phyloP scores from a whole-genome alignment of 768 basidiomycete genomes.

The Terana coerulea region DNA sequence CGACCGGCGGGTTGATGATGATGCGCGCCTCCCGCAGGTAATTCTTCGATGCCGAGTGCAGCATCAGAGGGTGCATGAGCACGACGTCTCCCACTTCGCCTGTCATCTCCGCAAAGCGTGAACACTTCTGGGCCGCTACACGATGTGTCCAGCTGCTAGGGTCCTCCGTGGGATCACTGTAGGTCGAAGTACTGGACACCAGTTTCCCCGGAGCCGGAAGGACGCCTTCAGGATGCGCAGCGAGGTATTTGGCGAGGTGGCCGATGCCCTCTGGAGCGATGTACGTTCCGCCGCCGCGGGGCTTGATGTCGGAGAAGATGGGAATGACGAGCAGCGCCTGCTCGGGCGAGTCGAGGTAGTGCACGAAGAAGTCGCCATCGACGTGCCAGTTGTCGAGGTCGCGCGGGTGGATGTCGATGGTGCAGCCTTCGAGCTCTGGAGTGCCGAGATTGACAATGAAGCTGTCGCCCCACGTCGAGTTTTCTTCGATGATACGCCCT shows the following conservation, averaged over 20 bases:
- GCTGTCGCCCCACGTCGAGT: slow-evolving; percentile 50
- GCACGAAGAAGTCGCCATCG: slow-evolving; percentile 57
- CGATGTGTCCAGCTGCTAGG: slow-evolving; percentile 44
- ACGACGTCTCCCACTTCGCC: slow-evolving; percentile 63
- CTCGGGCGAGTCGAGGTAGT: slow-evolving; percentile 64
- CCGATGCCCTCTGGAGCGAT: slow-evolving; percentile 56
- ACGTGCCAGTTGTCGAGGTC: slow-evolving; percentile 64
- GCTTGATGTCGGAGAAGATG: slow-evolving; percentile 52
- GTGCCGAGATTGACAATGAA: slow-evolving; percentile 63
- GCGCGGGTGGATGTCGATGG: slow-evolving; percentile 31
- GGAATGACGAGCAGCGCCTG: slow-evolving; percentile 62
- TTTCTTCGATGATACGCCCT: slow-evolving; percentile 49
- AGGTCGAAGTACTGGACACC: slow-evolving; percentile 41
- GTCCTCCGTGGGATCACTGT: slow-evolving; percentile 32
- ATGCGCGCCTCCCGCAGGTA: slow-evolving; percentile 50
- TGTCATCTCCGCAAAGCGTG: slow-evolving; percentile 44
- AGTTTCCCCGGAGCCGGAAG: slow-evolving; percentile 41
- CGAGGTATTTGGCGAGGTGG: slow-evolving; percentile 46
- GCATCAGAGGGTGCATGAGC: slow-evolving; percentile 60
- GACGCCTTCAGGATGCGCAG: slow-evolving; percentile 50
- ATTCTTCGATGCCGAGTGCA: slow-evolving; percentile 63
- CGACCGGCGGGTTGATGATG: slow-evolving; percentile 64
- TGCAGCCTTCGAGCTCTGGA: slow-evolving; percentile 34
- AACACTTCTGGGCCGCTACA: slow-evolving; percentile 37
- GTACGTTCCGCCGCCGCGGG: slow-evolving; percentile 55